Conservation (phyloP, 1,284 basidiomycete species). For the Cutaneotrichosporon curvatum region DNA sequence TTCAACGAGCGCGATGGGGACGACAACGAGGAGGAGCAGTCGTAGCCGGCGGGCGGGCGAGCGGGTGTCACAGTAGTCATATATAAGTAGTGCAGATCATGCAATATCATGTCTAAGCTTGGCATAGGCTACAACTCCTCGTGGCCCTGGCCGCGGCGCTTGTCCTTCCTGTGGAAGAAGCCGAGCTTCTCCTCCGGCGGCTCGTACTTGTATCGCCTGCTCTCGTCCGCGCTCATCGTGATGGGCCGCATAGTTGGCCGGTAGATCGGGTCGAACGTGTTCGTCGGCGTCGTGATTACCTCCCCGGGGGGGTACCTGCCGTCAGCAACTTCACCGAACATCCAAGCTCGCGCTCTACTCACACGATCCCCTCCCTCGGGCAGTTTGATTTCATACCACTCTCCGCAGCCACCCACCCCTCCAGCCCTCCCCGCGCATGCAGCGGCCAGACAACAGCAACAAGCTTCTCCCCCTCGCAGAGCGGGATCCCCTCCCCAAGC, state of each 20-base stretch:
- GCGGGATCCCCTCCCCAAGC: constrained; percentile 26
- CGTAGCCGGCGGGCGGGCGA: too few species aligned
- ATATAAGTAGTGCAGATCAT: too few species aligned
- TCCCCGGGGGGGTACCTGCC: constrained; percentile 34
- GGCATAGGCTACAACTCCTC: constrained; percentile 8
- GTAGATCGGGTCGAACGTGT: constrained; percentile 39
- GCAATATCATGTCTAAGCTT: too few species aligned
- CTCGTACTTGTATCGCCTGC: constrained; percentile 24
- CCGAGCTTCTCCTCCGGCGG: constrained; percentile 28
- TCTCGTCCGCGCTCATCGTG: constrained; percentile 33
- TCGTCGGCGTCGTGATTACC: constrained; percentile 19
- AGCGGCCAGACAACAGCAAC: constrained; percentile 37
- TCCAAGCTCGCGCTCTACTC: constrained; percentile 13
- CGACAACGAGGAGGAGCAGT: too few species aligned
- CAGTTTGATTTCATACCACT: constrained; percentile 25
- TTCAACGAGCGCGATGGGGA: constrained; percentile 6
- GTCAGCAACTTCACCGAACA: background rate
- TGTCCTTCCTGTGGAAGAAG: constrained; percentile 34
- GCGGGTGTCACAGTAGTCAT: too few species aligned
- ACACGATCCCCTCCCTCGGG: constrained; percentile 41
- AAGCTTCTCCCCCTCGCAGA: constrained; percentile 35
- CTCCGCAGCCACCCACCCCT: constrained; percentile 25
- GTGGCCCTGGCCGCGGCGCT: constrained; percentile 9
- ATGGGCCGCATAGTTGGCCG: constrained; percentile 41
- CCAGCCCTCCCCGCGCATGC: constrained; percentile 29